These are phyloP conservation scores for Saccharomycopsis lassenensis DNA, from an alignment of 805 yeast species.

Conservation along the genomic window DNA sequence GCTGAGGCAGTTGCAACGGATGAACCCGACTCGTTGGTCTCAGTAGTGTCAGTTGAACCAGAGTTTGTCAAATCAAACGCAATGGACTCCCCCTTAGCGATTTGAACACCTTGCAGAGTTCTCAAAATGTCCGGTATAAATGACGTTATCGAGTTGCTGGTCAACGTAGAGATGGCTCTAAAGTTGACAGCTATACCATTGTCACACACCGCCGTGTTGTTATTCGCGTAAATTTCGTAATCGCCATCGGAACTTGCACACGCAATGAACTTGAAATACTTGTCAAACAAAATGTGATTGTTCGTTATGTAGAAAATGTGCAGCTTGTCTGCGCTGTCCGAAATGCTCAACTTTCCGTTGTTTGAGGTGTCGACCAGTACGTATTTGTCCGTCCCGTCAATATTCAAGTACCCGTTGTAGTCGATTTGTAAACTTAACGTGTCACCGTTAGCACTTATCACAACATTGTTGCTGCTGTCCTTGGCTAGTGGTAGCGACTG, in stretches of 20 bases:
- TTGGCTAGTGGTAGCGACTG: constrained; percentile 6
- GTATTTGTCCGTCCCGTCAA: constrained; percentile 4
- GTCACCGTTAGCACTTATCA: neutral
- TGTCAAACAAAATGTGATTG: constrained; percentile 12
- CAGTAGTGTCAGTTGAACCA: neutral
- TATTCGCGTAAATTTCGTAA: constrained; percentile 11
- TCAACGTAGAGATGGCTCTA: constrained; percentile 9
- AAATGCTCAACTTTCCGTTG: constrained; percentile 3
- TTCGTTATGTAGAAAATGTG: constrained; percentile 14
- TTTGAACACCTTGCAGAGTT: constrained; percentile 12
- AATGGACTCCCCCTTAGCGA: constrained; percentile 12
- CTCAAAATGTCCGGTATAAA: constrained; percentile 14
- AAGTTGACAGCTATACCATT: constrained; percentile 11
- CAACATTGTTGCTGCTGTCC: constrained; percentile 1
- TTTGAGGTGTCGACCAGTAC: constrained; percentile 7
- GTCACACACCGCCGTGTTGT: constrained; percentile 9
- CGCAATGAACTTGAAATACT: constrained; percentile 12
- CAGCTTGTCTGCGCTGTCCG: constrained; percentile 3
- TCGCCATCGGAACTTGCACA: constrained; percentile 2
- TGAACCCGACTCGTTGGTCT: neutral
- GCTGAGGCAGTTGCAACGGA: neutral
- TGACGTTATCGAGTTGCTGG: constrained; percentile 3
- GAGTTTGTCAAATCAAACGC: constrained; percentile 3
- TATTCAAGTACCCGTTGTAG: constrained; percentile 10
- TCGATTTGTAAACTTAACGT: constrained; percentile 11